These are phyloP conservation scores for Falciphora oryzae DNA, from an alignment of 2,329 filamentous ascomycete species.

Conservation along the genomic window DNA sequence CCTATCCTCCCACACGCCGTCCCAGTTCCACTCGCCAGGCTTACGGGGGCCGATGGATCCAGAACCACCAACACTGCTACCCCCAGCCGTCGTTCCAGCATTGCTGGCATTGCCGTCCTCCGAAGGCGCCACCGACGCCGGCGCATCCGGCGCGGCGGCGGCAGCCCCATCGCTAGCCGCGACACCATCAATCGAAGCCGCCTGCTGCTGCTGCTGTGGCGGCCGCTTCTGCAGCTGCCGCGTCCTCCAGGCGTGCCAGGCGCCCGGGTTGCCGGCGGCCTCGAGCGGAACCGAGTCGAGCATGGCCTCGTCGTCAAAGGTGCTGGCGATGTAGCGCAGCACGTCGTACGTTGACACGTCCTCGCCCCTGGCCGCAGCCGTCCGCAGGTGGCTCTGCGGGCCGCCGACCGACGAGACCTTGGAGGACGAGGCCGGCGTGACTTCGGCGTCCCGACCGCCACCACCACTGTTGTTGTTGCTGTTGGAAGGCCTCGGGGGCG, in stretches of 20 bases:
- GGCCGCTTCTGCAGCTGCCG: conserved; percentile 47
- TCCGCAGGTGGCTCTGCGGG: conserved; percentile 30
- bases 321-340: conserved; percentile 72
- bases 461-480: conserved; percentile 19
- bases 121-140: not conserved
- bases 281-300: conserved; percentile 75
- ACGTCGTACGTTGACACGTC: conserved; percentile 59
- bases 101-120: conserved; percentile 1
- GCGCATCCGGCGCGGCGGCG: not conserved
- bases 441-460: conserved; percentile 18
- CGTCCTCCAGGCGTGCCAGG: conserved; percentile 89
- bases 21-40: conserved; percentile 94
- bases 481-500: conserved; percentile 21
- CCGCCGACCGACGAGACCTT: conserved; percentile 16
- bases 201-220: conserved; percentile 5
- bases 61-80: not conserved
- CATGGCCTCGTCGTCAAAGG: conserved; percentile 72
- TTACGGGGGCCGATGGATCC: conserved; percentile 30
- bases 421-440: conserved; percentile 22
- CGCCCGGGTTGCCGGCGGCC: conserved; percentile 81
- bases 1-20: conserved; percentile 90
- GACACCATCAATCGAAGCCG: not conserved
- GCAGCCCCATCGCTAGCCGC: not conserved
- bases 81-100: not conserved
- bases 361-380: conserved; percentile 30